Evolutionary conservation across 768 basidiomycete species (phyloP), one percentile per base, ranked within the genome.

Genomic region (Zangia roseola): DNA sequence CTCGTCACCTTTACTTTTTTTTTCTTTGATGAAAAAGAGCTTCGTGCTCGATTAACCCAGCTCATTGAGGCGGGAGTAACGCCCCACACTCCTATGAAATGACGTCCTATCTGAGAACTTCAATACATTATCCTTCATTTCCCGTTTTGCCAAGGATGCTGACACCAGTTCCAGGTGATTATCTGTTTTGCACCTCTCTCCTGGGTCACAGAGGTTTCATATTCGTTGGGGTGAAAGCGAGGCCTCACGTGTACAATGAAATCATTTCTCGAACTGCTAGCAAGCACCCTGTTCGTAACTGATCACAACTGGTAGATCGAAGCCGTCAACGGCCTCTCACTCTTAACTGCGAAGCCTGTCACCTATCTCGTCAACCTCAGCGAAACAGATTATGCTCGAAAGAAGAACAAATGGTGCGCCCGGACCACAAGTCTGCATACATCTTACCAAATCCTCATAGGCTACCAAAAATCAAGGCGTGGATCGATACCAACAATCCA

Each of bases 311-410:
- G 16, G 4, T 61, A 95, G 92, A 85, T 95, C 55, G 93, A 94
- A 55, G 83, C 91, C 47, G 85, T 97, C 68, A 97, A 97, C 69
- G 70, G 81, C 38, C 83, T 99, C 49, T 80, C 84, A 58, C 84
- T 99, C 21, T 80, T 99, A 46, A 98, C 95, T 16, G 94, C 97
- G 45, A 97, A 97, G 67, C 91, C 95, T 28, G 91, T 98, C 53
- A 97, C 89, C 43, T 99, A 99, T 74, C 87, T 99, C 42, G 94
- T 97, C 73, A 99, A 99, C 72, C 74, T 99, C 40, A 92, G 89
- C 50, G 94, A 98, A 70, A 81, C 82, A 56, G 97, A 99, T 67
- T 99, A 90, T 61, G 72, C 91, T 51, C 86, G 97, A 55, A 98
- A 97, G 73, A 98, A 97, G 83, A 98, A 97, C 76, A 98, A 97